phyloP scores from a whole-genome alignment of 495 filamentous ascomycete genomes.

The Penicillium diatomitis region DNA sequence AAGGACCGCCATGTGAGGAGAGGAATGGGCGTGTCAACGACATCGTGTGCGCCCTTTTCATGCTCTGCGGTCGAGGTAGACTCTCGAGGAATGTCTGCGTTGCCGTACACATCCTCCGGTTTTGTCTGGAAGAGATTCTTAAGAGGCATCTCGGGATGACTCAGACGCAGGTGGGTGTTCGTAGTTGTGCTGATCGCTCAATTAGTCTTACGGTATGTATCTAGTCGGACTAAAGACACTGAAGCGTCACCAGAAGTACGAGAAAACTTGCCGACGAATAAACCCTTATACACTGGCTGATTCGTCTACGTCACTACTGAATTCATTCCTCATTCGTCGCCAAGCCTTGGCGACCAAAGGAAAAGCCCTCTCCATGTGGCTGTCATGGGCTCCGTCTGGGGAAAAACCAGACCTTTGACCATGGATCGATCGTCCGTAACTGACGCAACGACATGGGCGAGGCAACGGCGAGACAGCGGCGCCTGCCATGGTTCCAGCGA shows the following conservation, averaged over 20 bases:
- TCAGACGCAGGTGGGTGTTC: neutral
- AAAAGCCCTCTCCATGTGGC: neutral
- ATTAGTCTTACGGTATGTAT: too few species aligned
- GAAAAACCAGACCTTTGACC: neutral
- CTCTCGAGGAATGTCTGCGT: constrained; percentile 7
- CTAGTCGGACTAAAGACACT: too few species aligned
- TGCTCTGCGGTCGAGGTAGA: constrained; percentile 13
- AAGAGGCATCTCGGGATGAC: constrained; percentile 6
- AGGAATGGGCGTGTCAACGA: constrained; percentile 25
- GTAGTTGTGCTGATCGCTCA: too few species aligned
- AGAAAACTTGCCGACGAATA: neutral
- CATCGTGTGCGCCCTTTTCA: constrained; percentile 13
- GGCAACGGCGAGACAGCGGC: too few species aligned
- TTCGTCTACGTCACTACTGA: neutral
- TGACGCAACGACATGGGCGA: neutral
- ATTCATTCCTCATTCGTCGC: neutral
- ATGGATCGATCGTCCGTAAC: neutral
- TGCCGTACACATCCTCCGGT: constrained; percentile 7
- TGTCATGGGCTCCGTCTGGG: neutral
- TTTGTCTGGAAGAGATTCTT: constrained; percentile 13
- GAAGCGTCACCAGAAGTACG: too few species aligned
- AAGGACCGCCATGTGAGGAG: constrained; percentile 31
- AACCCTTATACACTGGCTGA: constrained; percentile 2
- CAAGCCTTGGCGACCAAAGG: neutral
- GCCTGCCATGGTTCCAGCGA: too few species aligned